Evolutionary conservation across 768 basidiomycete species (phyloP), one percentile per base, ranked within the genome.

Genomic region (Sistotremastrum niveocremeum): DNA sequence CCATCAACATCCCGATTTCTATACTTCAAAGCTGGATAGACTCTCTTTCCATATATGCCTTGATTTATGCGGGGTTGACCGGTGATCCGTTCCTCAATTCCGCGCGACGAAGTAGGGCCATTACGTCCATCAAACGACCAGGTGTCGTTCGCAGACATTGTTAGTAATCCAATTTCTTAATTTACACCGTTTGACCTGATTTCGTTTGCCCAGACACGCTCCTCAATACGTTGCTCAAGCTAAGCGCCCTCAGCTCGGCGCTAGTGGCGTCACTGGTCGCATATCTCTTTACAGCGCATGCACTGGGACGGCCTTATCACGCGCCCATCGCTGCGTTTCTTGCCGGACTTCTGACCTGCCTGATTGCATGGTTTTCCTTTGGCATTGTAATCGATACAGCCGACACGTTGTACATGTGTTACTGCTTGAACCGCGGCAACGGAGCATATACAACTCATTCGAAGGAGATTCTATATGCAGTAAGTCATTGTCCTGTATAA

Each of bases 271-370:
- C 20, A 20, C 66, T 93, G 31, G 64, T 74, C 35, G 84, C 88
- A 4, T 95, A 94, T 60, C 62, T 97, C 12, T 86, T 93, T 53
- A 84, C 89, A n/a, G 83, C 87, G 2, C 85, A 88, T 61, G 81
- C 83, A 0, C 63, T 89, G 20, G 58, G 61, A 11, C 76, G 79
- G 29, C 85, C 87, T 0, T 60, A 78, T 40, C 73, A 83, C 54
- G 86, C 88, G 0, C 67, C 90, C 6, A 71, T 79, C 8, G 83
- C 84, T 20, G 77, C 84, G 1, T 52, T 93, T 10, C 65, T 93
- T 3, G 83, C 82, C 28, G 89, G 81, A 3, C 78, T 75, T 7
- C 77, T 87, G 11, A 86, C 86, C 0, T 84, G 82, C 4, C 66
- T 91, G 20, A 85, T 89, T 33, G 82, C 86, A 1, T 57, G 84